These are phyloP conservation scores for Withania somnifera DNA, from an alignment of 305 asterid species.

Conservation along the genomic window DNA sequence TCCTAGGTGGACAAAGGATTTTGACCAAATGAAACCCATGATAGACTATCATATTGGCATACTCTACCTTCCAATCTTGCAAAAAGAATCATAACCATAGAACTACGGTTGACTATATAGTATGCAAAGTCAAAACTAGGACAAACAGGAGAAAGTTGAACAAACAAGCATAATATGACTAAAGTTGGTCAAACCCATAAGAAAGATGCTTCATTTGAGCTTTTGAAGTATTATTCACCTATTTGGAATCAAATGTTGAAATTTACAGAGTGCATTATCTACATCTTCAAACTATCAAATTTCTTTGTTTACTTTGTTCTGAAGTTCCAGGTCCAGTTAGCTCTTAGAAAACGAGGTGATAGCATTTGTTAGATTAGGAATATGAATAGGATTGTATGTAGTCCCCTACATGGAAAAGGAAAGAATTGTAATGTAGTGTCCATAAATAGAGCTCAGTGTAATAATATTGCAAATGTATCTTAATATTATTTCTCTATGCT, in stretches of 20 bases:
- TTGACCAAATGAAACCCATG: neutral
- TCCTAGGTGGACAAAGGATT: neutral
- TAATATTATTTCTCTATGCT: no score
- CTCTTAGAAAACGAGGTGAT: conserved; percentile 48
- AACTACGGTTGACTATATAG: neutral
- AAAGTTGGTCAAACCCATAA: conserved; percentile 5
- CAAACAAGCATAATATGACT: neutral
- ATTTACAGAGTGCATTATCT: conserved; percentile 77
- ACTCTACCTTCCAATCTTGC: neutral
- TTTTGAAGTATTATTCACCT: conserved; percentile 36
- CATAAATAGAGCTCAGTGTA: neutral
- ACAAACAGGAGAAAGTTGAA: neutral
- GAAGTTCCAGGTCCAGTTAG: conserved; percentile 35
- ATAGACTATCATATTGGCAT: neutral
- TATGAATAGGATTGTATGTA: neutral
- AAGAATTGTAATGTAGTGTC: neutral
- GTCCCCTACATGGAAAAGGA: neutral
- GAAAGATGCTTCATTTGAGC: conserved; percentile 55
- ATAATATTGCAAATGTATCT: no score
- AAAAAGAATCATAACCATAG: neutral
- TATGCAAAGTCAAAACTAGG: neutral
- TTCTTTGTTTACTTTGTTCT: conserved; percentile 50
- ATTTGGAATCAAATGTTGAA: conserved; percentile 50
- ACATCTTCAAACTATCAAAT: conserved; percentile 62
- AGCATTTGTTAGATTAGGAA: conserved; percentile 13